Base-by-base conservation (phyloP, 2,329 filamentous ascomycete species). In the Aspergillus aculeatinus region DNA sequence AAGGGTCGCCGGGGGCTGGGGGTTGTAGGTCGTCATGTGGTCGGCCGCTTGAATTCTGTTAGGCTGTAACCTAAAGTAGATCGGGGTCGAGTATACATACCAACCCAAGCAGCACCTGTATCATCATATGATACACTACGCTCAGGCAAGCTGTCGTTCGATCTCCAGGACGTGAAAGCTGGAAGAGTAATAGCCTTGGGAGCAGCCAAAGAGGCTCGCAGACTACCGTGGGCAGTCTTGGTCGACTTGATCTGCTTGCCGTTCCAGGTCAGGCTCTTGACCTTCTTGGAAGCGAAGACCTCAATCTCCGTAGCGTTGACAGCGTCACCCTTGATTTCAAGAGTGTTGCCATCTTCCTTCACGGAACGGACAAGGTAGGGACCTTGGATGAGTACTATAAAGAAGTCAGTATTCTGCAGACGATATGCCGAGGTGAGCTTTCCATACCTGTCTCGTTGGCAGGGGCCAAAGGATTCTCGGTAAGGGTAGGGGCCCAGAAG, bases 401-500 rank as follows among this genome's bases (percentile, higher is more conserved):
- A 11, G n/a, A 16, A 27, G 5, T 7, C 12, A 21, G 25, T 5
- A 2, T 48, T 12, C 14, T 2, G 33, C 33, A 12, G n/a, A 35
- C 51, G 21, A 53, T 16, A 27, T 0, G 2, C 16, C 0, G 2
- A 21, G 2, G 4, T 62, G 73, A 59, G 4, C 10, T 11, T 3
- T 3, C 10, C 60, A 57, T 61, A 82, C 81, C 73, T 21, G 81
- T 83, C 48, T 81, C 73, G 29, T 81, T 74, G 2, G 76, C 76
- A 0, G 74, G 73, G 0, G 80, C 77, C 23, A 77, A 70, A 0
- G 83, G 82, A 60, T 85, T 70, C 5, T 76, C 77, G 0, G 77
- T 79, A 7, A 84, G 73, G 1, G 80, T 74, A 3, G 85, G 82
- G 0, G 81, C 82, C 79, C 83, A 87, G 68, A 87, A 85, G 0